Evolutionary conservation across 2,329 filamentous ascomycete genomes (phyloP), one percentile per base, ranked within the genome.

Genomic region (Nemania diffusa): DNA sequence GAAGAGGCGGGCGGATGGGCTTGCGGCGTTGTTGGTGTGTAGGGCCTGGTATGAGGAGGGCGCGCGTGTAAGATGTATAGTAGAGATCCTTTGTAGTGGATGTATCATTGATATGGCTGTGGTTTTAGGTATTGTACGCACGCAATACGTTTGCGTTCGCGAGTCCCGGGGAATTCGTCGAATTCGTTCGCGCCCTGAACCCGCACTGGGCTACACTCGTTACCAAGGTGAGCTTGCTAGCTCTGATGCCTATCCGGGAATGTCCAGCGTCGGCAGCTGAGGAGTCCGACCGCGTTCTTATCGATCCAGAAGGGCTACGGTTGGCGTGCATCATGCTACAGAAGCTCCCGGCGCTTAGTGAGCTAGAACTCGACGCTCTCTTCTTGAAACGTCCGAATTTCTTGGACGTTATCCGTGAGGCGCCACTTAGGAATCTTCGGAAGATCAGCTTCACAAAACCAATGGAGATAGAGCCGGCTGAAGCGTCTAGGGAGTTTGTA

Each of bases 21-120:
- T 72, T 17, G 40, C 60, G 40, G 55, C 56, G 5, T 44, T 71
- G 27, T 64, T 72, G 8, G 66, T 69, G 24, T 70, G 72, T 46
- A 65, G 56, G 37, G 5, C 20, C 27, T 73, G 69, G 69, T 67
- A 73, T 64, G 69, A 59, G 13, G 69, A 70, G 52, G 69, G 59
- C 15, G 69, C 61, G 1, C 53, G 46, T 11, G 72, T 55, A 27
- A 27, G 48, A 17, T 5, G 32, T 15, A 5, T 11, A 7, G 13
- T 22, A 52, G 6, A 27, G 15, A 42, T 22, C 15, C 2, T 2
- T 29, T 7, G 26, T 1, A 20, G 22, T 13, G 29, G 11, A 40
- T 15, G 15, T 29, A 26, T 27, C 8, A 5, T 29, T 40, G 6
- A 56, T 15, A 27, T 7, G 5, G 13, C 24, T 26, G 17, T 27